A percentile compares a stretch with the other conserved stretches of the same genome.
Conservation (phyloP, 225 moss, liverwort and hornwort genomes). For the Polytrichum formosum region DNA sequence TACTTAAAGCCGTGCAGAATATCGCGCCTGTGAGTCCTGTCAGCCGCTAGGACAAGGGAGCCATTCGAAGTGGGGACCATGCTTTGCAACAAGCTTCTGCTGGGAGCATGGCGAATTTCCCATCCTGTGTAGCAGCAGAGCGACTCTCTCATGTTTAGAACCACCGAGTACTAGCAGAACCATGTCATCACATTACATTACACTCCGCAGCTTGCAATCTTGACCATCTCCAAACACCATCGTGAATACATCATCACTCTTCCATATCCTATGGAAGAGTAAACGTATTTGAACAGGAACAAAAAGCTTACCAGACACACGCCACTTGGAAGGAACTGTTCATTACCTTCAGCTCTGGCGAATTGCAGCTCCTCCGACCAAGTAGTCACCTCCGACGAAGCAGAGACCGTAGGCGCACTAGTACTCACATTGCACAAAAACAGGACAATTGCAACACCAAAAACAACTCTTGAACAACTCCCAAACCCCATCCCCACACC, state of each 20-base stretch:
- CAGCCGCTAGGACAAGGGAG: constrained; percentile 25
- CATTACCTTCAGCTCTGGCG: neutral
- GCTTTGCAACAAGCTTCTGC: constrained; percentile 11
- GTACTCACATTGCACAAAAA: too few species aligned
- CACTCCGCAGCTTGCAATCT: neutral
- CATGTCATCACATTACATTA: neutral
- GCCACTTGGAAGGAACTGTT: neutral
- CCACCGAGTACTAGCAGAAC: neutral
- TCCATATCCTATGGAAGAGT: too few species aligned
- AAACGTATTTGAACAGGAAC: neutral
- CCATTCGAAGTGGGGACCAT: constrained; percentile 9
- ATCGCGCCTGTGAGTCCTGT: constrained; percentile 38
- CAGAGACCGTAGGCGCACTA: too few species aligned
- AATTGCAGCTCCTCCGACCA: neutral
- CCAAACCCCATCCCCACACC: too few species aligned
- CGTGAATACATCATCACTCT: too few species aligned
- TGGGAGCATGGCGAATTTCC: neutral
- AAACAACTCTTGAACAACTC: too few species aligned
- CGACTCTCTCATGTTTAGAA: neutral
- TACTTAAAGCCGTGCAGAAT: constrained; percentile 17
- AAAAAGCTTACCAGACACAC: neutral
- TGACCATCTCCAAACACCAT: neutral
- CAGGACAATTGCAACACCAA: too few species aligned
- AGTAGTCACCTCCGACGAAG: neutral
- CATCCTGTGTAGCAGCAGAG: neutral